Base-by-base conservation (phyloP, 2,329 filamentous ascomycete genomes). In the Alternaria hordeiaustralica region DNA sequence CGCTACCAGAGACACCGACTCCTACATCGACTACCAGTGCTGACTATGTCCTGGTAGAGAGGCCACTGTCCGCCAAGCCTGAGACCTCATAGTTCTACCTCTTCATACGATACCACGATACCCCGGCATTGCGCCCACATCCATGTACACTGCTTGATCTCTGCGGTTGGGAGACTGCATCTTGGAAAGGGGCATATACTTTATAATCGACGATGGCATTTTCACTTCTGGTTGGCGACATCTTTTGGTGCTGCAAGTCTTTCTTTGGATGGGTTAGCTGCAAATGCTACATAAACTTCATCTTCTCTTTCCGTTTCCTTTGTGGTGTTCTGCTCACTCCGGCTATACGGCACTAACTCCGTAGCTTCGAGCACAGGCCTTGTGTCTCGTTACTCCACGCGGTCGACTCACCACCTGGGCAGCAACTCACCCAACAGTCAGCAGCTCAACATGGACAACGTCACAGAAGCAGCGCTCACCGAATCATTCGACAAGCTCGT, bases 11-110 rank as follows among this genome's bases (percentile, higher is more conserved):
- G 43, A 74, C 74, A 57, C 65, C 70, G 50, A 74, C 75, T 58
- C 72, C 75, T 50, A 65, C 70, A 54, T 78, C 76, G 68, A 66
- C 73, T 58, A 71, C 65, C 69, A 74, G 75, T 72, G 65, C 74
- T 71, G 77, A 79, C 65, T 79, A 78, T 68, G 75, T 79, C 63
- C 66, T 78, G 56, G 77, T 79, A 76, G 76, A 79, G 66, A 71
- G 74, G 60, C 75, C 76, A 41, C 68, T 33, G 45, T 73, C 69
- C 18, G 61, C 70, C 44, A 69, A 72, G 65, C 60, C 66, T 43
- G 65, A 70, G 47, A 60, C 63, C 30, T 59, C 67, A 53, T 70
- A 64, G 50, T 43, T 55, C 36, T 33, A 21, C 25, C 28, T 49
- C 50, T 63, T 53, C 44, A 57, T 58, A 65, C 57, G 55, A 56